Evolutionary conservation across 768 basidiomycete genomes (phyloP).

Genomic region (Amanita phalloides): DNA sequence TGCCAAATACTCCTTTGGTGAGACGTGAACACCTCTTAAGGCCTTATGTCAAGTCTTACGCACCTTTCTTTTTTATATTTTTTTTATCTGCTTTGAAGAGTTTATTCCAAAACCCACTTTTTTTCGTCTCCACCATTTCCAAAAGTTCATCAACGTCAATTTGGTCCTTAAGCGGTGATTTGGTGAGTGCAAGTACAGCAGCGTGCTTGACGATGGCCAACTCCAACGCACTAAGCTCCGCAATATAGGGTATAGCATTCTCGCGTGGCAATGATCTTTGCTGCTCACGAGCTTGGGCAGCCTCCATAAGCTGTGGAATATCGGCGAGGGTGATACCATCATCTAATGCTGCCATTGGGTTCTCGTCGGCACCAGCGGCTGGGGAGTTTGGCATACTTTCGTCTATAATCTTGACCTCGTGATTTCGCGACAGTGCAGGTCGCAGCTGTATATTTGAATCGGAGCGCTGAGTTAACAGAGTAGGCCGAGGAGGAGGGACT

Average conservation of each 20-base stretch:
- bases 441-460: constrained; percentile 34
- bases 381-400: constrained; percentile 70
- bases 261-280: constrained; percentile 74
- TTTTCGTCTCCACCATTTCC: constrained; percentile 88
- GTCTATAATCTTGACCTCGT: constrained; percentile 84
- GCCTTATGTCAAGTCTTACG: constrained; percentile 11
- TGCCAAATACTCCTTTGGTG: constrained; percentile 74
- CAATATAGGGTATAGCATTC: constrained; percentile 73
- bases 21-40: constrained; percentile 8
- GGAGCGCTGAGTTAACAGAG: constrained; percentile 29
- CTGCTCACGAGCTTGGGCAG: constrained; percentile 82
- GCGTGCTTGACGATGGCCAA: constrained; percentile 87
- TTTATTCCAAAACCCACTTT: constrained; percentile 93
- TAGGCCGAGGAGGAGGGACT: constrained; percentile 22
- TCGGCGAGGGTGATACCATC: constrained; percentile 91
- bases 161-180: constrained; percentile 69
- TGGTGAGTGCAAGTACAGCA: constrained; percentile 70
- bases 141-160: constrained; percentile 89
- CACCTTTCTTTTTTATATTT: constrained; percentile 81
- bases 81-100: constrained; percentile 93
- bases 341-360: constrained; percentile 32
- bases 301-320: constrained; percentile 87
- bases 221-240: constrained; percentile 77
- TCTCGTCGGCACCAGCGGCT: constrained; percentile 36
- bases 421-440: constrained; percentile 65